Conservation (phyloP, 2,329 filamentous ascomycete species). For the Cladobotryum mycophilum region DNA sequence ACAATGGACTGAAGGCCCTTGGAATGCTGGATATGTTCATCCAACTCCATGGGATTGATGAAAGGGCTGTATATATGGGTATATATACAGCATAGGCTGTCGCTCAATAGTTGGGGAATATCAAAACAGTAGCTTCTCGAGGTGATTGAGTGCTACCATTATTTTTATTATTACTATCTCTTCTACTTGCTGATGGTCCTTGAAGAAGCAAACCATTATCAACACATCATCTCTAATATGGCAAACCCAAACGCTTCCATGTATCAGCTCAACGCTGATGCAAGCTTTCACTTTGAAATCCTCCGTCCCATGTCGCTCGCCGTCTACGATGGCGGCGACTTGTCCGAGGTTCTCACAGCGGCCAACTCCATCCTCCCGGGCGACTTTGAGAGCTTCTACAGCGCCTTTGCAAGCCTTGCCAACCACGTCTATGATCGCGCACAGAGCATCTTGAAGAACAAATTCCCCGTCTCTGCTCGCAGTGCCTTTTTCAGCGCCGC, state of each 20-base stretch:
- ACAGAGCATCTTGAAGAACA: constrained; percentile 7
- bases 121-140: no score
- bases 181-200: neutral
- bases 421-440: constrained; percentile 14
- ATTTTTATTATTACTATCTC: neutral
- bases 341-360: constrained; percentile 26
- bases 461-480: constrained; percentile 20
- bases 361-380: constrained; percentile 16
- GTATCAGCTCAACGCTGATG: constrained; percentile 17
- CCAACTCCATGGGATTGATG: no score
- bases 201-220: neutral
- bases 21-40: no score
- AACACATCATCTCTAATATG: neutral
- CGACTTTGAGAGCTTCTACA: constrained; percentile 20
- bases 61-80: no score
- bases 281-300: constrained; percentile 20
- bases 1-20: no score
- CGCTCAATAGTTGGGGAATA: no score
- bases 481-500: constrained; percentile 31
- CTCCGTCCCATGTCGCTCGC: constrained; percentile 18
- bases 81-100: no score
- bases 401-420: constrained; percentile 18
- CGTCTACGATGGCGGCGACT: constrained; percentile 21
- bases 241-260: constrained; percentile 7
- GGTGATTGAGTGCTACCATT: neutral